Conservation (phyloP, 495 filamentous ascomycete species). For the Cercophora scortea region DNA sequence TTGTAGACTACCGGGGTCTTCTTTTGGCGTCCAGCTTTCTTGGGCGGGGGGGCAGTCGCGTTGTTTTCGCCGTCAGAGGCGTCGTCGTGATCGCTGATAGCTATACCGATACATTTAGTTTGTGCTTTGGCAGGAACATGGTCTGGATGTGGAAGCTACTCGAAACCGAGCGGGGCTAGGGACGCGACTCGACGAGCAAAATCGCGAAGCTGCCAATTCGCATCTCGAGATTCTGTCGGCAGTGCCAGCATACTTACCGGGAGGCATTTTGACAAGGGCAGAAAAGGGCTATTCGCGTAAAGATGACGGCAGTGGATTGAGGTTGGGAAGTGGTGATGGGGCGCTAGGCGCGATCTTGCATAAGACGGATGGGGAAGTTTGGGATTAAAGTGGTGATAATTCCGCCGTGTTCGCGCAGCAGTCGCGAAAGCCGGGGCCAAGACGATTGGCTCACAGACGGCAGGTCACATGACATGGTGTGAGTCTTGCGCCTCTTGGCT, state of each 20-base stretch:
- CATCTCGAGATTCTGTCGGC: no score
- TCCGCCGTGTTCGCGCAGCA: no score
- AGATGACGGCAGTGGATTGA: no score
- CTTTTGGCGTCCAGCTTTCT: constrained; percentile 15
- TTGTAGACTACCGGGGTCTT: constrained; percentile 13
- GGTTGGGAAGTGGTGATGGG: no score
- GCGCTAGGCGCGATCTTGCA: no score
- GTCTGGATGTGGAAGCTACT: neutral
- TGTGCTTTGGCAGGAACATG: neutral
- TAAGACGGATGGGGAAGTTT: no score
- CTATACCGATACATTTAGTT: constrained; percentile 2
- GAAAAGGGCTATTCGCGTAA: neutral
- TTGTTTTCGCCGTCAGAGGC: constrained; percentile 21
- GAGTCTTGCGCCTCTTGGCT: no score
- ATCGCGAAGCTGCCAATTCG: no score
- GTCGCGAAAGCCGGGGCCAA: no score
- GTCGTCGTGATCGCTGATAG: constrained; percentile 34
- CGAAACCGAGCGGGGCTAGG: neutral
- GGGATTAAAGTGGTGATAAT: no score
- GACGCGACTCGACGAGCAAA: neutral
- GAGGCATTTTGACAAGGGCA: constrained; percentile 11
- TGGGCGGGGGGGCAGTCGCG: constrained; percentile 5
- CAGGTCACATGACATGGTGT: no score
- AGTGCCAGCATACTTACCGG: constrained; percentile 6
- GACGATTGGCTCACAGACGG: no score